Conservation (phyloP, 2,329 filamentous ascomycete species). For the Didymella glomerata region DNA sequence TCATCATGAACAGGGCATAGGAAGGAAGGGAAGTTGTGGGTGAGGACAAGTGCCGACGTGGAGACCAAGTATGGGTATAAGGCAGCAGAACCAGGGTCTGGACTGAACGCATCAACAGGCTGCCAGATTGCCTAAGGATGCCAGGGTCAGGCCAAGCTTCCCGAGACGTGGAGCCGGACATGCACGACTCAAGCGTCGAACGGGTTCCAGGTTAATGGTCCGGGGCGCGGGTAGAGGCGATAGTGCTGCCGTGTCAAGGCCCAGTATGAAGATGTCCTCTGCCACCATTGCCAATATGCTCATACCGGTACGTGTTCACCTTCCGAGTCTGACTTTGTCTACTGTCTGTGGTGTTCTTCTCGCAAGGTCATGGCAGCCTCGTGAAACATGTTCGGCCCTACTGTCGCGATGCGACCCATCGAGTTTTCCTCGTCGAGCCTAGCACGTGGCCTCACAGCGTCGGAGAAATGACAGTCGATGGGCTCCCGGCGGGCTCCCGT, state of each 20-base stretch:
- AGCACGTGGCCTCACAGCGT: conserved; percentile 5
- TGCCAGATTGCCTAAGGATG: conserved; percentile 2
- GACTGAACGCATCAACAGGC: conserved; percentile 6
- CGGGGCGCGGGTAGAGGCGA: background rate
- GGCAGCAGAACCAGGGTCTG: conserved; percentile 3
- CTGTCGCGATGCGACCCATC: conserved; percentile 2
- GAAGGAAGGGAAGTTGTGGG: background rate
- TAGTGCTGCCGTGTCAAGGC: background rate
- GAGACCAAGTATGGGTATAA: conserved; percentile 7
- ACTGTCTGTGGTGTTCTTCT: background rate
- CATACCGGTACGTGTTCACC: too few species aligned
- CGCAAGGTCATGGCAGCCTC: conserved; percentile 1
- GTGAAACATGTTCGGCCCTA: conserved; percentile 22
- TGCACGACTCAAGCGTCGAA: background rate
- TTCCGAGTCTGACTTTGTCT: background rate
- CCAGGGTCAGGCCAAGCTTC: conserved; percentile 11
- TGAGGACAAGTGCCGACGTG: background rate
- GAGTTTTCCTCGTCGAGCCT: conserved; percentile 1
- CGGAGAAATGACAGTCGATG: conserved; percentile 3
- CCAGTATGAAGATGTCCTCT: background rate
- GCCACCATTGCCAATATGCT: background rate
- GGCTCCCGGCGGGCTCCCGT: background rate
- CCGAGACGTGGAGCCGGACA: background rate
- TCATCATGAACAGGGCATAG: conserved; percentile 12
- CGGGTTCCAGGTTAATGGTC: background rate